A percentile compares a stretch with the other conserved stretches of the same genome.
Evolutionary conservation across 208 protist genomes (phyloP).

Genomic region (Phytomonas sp.): DNA sequence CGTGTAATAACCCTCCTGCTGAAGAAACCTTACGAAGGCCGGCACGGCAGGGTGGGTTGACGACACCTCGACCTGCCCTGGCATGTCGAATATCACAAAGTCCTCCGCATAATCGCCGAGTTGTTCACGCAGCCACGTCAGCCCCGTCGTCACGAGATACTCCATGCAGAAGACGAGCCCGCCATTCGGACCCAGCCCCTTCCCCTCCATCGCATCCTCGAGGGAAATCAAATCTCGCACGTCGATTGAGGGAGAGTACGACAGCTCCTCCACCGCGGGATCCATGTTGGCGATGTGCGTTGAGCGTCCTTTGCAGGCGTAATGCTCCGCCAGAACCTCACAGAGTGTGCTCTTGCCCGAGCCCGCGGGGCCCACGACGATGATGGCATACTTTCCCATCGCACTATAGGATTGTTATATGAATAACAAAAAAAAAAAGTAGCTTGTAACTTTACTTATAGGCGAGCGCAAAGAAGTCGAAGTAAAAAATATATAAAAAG

Average conservation of each 20-base stretch:
- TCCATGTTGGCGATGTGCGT: slow-evolving; percentile 97
- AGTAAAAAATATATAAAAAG: slow-evolving; percentile 5
- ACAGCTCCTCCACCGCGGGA: slow-evolving; percentile 93
- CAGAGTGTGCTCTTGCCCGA: slow-evolving; percentile 91
- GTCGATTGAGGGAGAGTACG: slow-evolving; percentile 90
- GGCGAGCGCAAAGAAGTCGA: neutral
- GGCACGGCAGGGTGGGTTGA: slow-evolving; percentile 92
- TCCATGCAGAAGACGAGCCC: slow-evolving; percentile 98
- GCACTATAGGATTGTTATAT: slow-evolving; percentile 7
- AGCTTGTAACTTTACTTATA: slow-evolving; percentile 10
- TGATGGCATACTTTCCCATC: slow-evolving; percentile 86
- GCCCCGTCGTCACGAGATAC: slow-evolving; percentile 90
- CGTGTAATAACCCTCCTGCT: slow-evolving; percentile 70
- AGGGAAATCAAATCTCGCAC: slow-evolving; percentile 93
- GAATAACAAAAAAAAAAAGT: neutral
- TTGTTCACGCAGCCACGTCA: slow-evolving; percentile 92
- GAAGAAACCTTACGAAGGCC: slow-evolving; percentile 75
- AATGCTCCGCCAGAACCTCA: slow-evolving; percentile 73
- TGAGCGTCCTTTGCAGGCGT: slow-evolving; percentile 72
- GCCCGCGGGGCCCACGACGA: slow-evolving; percentile 90
- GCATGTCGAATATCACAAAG: slow-evolving; percentile 98
- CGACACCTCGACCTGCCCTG: slow-evolving; percentile 99
- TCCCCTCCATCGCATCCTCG: slow-evolving; percentile 88
- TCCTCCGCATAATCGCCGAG: slow-evolving; percentile 91
- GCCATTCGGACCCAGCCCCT: slow-evolving; percentile 97